phyloP scores from a whole-genome alignment of 306 rosid species.

The Acacia confusa region DNA sequence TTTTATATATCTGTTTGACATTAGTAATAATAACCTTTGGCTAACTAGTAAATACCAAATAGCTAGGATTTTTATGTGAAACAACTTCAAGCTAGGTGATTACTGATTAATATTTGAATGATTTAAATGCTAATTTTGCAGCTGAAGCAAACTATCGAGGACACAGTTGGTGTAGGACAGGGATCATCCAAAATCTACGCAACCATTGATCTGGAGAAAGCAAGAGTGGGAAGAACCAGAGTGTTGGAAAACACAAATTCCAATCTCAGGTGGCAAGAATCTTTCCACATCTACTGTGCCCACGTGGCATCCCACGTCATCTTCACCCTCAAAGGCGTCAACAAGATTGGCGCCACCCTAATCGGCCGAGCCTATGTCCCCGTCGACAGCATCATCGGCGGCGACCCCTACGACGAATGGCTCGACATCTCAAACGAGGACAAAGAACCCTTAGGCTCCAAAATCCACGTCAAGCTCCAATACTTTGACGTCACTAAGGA shows the following conservation, averaged over 20 bases:
- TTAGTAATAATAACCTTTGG: neutral
- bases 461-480: slow-evolving; percentile 64
- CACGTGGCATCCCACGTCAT: slow-evolving; percentile 54
- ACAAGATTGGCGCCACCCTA: slow-evolving; percentile 62
- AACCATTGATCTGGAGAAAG: slow-evolving; percentile 69
- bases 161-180: slow-evolving; percentile 58
- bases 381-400: slow-evolving; percentile 42
- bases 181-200: slow-evolving; percentile 63
- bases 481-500: slow-evolving; percentile 52
- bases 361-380: slow-evolving; percentile 74
- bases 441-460: slow-evolving; percentile 51
- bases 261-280: slow-evolving; percentile 62
- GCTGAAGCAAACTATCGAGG: slow-evolving; percentile 39
- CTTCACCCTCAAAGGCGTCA: slow-evolving; percentile 64
- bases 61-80: neutral
- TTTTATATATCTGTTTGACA: neutral
- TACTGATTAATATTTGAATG: neutral
- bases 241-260: slow-evolving; percentile 44
- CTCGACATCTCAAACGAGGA: slow-evolving; percentile 49
- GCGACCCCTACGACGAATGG: slow-evolving; percentile 58
- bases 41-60: neutral
- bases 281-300: slow-evolving; percentile 71
- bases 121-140: slow-evolving; percentile 28
- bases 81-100: neutral
- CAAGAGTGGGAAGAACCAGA: slow-evolving; percentile 71